These are phyloP conservation scores for Leccinellum albellum DNA, from an alignment of 768 basidiomycete species.

Conservation along the genomic window DNA sequence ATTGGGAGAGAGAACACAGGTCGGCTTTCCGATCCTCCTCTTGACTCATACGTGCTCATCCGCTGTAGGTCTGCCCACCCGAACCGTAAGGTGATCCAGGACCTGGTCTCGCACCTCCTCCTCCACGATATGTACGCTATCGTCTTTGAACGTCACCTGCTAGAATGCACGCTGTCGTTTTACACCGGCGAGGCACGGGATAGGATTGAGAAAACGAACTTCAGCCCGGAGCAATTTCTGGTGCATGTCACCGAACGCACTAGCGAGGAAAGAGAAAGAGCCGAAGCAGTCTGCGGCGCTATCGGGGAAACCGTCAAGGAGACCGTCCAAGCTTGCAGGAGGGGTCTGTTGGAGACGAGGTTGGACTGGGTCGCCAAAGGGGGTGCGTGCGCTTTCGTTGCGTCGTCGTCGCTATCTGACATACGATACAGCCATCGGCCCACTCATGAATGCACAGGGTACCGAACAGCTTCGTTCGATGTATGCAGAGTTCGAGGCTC, in stretches of 20 bases:
- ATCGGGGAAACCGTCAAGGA: constrained; percentile 46
- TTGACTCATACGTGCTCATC: not conserved
- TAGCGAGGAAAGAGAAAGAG: constrained; percentile 56
- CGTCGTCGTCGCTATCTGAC: constrained; percentile 25
- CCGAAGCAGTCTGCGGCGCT: constrained; percentile 42
- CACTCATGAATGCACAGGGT: constrained; percentile 47
- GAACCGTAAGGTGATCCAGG: constrained; percentile 40
- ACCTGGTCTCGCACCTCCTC: constrained; percentile 55
- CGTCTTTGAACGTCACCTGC: constrained; percentile 54
- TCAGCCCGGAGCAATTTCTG: constrained; percentile 52
- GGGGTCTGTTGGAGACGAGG: constrained; percentile 43
- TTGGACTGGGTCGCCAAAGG: constrained; percentile 43
- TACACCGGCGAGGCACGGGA: constrained; percentile 50
- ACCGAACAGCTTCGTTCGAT: constrained; percentile 44
- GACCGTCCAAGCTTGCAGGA: constrained; percentile 53
- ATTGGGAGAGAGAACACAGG: constrained; percentile 50
- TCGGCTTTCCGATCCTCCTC: constrained; percentile 7
- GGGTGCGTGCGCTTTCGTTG: constrained; percentile 34
- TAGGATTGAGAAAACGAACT: constrained; percentile 30
- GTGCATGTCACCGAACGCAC: constrained; percentile 42
- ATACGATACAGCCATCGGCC: constrained; percentile 44
- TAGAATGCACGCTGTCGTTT: constrained; percentile 47
- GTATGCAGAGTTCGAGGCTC: constrained; percentile 60
- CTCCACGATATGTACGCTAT: constrained; percentile 53
- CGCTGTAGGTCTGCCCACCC: constrained; percentile 35